phyloP scores from a whole-genome alignment of 768 basidiomycete genomes.

The Paxillus involutus region DNA sequence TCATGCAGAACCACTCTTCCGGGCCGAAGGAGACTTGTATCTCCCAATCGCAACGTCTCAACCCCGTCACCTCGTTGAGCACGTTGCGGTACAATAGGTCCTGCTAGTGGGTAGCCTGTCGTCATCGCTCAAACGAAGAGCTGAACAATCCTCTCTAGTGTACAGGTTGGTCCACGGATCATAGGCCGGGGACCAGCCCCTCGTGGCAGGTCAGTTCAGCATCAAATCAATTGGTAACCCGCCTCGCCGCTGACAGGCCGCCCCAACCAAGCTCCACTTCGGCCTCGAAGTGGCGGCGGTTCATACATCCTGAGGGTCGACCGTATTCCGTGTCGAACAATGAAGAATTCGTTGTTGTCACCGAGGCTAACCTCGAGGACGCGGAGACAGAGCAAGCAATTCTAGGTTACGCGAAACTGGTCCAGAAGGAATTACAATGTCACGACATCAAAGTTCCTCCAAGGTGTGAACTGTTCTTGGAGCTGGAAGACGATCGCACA shows the following conservation, averaged over 20 bases:
- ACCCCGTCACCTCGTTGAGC: constrained; percentile 15
- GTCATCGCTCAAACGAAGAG: accelerated
- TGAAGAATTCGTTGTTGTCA: constrained; percentile 43
- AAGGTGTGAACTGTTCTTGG: constrained; percentile 52
- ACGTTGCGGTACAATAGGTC: constrained; percentile 12
- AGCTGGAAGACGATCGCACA: constrained; percentile 34
- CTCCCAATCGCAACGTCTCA: background rate
- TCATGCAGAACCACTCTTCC: too few species aligned
- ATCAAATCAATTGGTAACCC: background rate
- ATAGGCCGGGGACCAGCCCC: constrained; percentile 11
- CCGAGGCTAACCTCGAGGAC: constrained; percentile 52
- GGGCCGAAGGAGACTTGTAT: background rate
- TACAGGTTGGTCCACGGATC: constrained; percentile 4
- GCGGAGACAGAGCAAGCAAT: constrained; percentile 36
- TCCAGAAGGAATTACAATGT: constrained; percentile 32
- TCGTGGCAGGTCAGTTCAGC: constrained; percentile 4
- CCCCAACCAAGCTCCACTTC: background rate
- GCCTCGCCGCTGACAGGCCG: background rate
- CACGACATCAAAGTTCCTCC: constrained; percentile 34
- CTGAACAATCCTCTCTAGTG: constrained; percentile 6
- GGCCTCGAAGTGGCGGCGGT: constrained; percentile 38
- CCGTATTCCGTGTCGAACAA: constrained; percentile 41
- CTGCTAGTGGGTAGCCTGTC: constrained; percentile 3
- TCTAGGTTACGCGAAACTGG: constrained; percentile 34
- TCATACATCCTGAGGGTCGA: constrained; percentile 62